Evolutionary conservation across 371 early-diverging fungal genomes (phyloP).

Genomic region (Smittium mucronatum): DNA sequence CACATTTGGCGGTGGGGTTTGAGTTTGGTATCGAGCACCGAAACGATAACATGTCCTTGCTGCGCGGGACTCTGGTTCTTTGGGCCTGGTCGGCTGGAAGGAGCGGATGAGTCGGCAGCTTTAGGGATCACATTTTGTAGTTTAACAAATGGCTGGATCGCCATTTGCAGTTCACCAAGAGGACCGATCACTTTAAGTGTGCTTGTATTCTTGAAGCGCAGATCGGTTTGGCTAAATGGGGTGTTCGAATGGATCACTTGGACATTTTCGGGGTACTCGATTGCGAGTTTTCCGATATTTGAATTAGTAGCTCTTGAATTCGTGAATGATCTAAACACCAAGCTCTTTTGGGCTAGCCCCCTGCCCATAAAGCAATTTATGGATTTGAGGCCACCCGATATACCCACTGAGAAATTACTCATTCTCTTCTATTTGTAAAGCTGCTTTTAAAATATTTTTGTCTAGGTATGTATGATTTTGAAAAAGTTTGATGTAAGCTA

Average conservation of each 20-base stretch:
- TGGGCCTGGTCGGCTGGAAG: constrained; percentile 9
- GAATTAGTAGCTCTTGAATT: constrained; percentile 12
- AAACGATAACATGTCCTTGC: constrained; percentile 36
- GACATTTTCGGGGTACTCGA: constrained; percentile 28
- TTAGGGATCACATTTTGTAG: constrained; percentile 25
- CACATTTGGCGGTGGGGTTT: constrained; percentile 81
- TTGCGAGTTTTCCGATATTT: constrained; percentile 25
- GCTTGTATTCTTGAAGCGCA: constrained; percentile 42
- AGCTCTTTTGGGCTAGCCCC: too few relatives aligned
- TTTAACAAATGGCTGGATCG: constrained; percentile 67
- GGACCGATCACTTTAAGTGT: constrained; percentile 68
- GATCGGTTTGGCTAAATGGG: constrained; percentile 24
- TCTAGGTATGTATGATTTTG: too few relatives aligned
- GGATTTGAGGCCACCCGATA: too few relatives aligned
- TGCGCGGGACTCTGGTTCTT: constrained; percentile 12
- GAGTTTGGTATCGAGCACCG: constrained; percentile 42
- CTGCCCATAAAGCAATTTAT: too few relatives aligned
- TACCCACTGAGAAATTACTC: too few relatives aligned
- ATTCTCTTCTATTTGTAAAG: too few relatives aligned
- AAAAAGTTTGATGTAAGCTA: too few relatives aligned
- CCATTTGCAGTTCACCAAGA: constrained; percentile 54
- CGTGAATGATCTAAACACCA: constrained; percentile 17
- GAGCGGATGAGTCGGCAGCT: not conserved
- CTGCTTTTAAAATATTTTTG: too few relatives aligned
- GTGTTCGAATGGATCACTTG: constrained; percentile 15